phyloP scores from a whole-genome alignment of 352 stramenopile species.

The Phytophthora gonapodyides region DNA sequence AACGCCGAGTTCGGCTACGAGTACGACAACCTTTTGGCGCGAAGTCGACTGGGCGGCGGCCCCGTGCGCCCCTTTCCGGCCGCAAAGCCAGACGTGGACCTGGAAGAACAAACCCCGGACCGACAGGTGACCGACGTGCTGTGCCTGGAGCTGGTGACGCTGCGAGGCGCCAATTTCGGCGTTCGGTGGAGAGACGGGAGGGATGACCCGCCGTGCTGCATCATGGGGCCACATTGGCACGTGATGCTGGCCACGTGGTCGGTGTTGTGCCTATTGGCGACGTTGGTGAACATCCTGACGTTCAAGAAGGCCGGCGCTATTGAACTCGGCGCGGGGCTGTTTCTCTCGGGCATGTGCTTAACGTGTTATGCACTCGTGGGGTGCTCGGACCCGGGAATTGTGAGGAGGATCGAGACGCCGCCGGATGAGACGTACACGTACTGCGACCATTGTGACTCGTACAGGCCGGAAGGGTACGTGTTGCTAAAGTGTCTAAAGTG shows the following conservation, averaged over 20 bases:
- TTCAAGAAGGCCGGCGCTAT: constrained; percentile 41
- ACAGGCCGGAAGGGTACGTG: constrained; percentile 64
- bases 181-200: constrained; percentile 41
- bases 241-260: constrained; percentile 70
- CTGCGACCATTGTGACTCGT: constrained; percentile 82
- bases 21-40: constrained; percentile 34
- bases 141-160: neutral
- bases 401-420: constrained; percentile 43
- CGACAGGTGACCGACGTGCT: no score
- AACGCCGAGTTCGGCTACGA: constrained; percentile 32
- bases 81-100: constrained; percentile 18
- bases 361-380: constrained; percentile 74
- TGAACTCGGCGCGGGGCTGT: constrained; percentile 54
- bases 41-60: constrained; percentile 11
- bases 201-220: constrained; percentile 44
- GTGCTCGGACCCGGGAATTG: constrained; percentile 77
- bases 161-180: constrained; percentile 60
- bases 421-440: constrained; percentile 70
- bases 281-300: constrained; percentile 58
- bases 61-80: constrained; percentile 26
- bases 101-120: neutral
- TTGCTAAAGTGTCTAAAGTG: neutral
- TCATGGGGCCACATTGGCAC: constrained; percentile 82
- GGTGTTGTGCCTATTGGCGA: constrained; percentile 48
- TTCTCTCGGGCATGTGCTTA: constrained; percentile 62